phyloP scores from a whole-genome alignment of 2,329 filamentous ascomycete genomes.

The Blumeria hordei region DNA sequence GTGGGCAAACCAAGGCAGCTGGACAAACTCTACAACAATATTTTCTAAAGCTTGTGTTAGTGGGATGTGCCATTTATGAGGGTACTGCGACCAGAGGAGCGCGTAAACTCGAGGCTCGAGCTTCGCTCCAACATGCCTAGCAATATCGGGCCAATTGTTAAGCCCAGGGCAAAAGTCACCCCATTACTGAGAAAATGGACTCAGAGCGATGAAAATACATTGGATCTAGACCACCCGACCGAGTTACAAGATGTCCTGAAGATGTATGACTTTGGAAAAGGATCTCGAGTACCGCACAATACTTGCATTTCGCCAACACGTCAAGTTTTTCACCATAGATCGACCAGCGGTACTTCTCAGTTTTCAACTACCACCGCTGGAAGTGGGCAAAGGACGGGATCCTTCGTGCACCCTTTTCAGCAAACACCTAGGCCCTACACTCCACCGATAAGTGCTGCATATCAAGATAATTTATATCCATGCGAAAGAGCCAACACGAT shows the following conservation, averaged over 20 bases:
- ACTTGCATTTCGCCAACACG: conserved; percentile 6
- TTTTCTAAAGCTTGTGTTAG: no score
- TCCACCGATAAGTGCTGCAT: conserved; percentile 20
- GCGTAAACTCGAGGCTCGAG: neutral
- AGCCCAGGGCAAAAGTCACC: conserved; percentile 18
- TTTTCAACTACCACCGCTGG: conserved; percentile 29
- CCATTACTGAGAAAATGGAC: conserved; percentile 33
- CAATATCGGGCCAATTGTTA: conserved; percentile 1
- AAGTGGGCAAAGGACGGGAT: conserved; percentile 19
- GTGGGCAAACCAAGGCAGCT: no score
- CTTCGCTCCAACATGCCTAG: neutral
- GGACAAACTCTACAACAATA: no score
- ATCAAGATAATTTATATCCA: conserved; percentile 27
- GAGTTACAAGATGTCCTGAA: conserved; percentile 25
- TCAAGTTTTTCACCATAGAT: conserved; percentile 24
- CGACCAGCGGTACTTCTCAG: conserved; percentile 29
- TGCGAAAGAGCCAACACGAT: conserved; percentile 24
- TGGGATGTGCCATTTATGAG: no score
- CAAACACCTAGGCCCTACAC: conserved; percentile 37
- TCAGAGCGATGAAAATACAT: conserved; percentile 32
- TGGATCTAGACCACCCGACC: conserved; percentile 35
- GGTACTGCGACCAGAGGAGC: no score
- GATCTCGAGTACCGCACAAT: conserved; percentile 11
- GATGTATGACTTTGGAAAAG: conserved; percentile 13
- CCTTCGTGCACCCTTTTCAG: conserved; percentile 39